Evolutionary conservation across 192 early-diverging fungal genomes (phyloP).

Genomic region (Mortierella antarctica): DNA sequence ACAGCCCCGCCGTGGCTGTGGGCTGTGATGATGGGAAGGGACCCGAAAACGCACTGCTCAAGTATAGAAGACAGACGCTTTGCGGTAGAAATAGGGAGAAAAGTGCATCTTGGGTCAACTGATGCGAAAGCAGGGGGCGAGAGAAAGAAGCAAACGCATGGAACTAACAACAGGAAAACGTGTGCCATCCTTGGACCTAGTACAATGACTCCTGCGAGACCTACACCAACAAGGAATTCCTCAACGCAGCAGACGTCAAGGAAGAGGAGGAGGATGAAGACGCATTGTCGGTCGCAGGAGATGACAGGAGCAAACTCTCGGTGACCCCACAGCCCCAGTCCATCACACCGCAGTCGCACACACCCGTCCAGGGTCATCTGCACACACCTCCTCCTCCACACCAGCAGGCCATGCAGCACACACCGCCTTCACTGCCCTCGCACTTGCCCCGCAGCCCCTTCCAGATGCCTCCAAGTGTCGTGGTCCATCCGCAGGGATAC

Average conservation of each 20-base stretch:
- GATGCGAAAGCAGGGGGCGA: neutral
- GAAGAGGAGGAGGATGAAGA: slow-evolving; percentile 50
- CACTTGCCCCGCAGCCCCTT: slow-evolving; percentile 45
- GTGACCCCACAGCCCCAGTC: slow-evolving; percentile 50
- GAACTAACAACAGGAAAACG: neutral
- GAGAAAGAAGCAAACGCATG: neutral
- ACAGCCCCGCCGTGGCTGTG: neutral
- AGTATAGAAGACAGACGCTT: neutral
- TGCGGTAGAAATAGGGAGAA: neutral
- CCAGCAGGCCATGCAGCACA: slow-evolving; percentile 28
- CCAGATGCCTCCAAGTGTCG: slow-evolving; percentile 43
- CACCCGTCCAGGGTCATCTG: slow-evolving; percentile 36
- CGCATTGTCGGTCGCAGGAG: slow-evolving; percentile 36
- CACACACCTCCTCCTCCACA: slow-evolving; percentile 35
- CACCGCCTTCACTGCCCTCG: slow-evolving; percentile 35
- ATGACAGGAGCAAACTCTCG: slow-evolving; percentile 46
- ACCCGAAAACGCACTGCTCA: neutral
- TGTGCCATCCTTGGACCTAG: slow-evolving; percentile 4
- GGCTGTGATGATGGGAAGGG: neutral
- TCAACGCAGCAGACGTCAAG: slow-evolving; percentile 26
- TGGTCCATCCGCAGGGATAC: slow-evolving; percentile 44
- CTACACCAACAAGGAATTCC: slow-evolving; percentile 53
- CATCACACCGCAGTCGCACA: slow-evolving; percentile 27
- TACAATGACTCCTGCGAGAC: slow-evolving; percentile 51
- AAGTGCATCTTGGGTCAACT: neutral